A percentile compares a stretch with the other conserved stretches of the same genome.
phyloP scores from a whole-genome alignment of 140 eudicot species.

The Bidens hawaiensis region DNA sequence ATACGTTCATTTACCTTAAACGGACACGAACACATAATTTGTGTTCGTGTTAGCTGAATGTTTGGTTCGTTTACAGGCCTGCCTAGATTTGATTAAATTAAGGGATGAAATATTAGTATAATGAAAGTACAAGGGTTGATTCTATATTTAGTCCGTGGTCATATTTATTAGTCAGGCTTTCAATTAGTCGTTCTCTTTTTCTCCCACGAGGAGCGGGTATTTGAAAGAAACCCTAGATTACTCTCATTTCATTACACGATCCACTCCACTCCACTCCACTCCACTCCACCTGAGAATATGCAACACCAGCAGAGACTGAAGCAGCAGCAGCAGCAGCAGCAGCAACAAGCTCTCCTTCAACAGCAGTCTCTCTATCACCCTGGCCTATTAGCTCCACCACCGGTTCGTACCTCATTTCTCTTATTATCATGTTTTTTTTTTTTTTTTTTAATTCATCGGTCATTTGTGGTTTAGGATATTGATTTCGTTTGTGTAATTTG shows the following conservation, averaged over 20 bases:
- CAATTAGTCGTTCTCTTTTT: not conserved
- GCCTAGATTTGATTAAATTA: too few species aligned
- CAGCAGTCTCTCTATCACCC: constrained; percentile 82
- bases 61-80: too few species aligned
- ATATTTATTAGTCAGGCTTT: too few species aligned
- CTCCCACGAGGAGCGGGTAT: constrained; percentile 17
- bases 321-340: constrained; percentile 57
- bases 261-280: too few species aligned
- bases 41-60: too few species aligned
- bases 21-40: too few species aligned
- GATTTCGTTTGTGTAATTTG: not conserved
- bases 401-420: constrained; percentile 58
- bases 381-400: constrained; percentile 74
- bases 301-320: constrained; percentile 61
- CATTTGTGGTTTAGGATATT: not conserved
- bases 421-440: not conserved
- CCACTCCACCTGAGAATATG: too few species aligned
- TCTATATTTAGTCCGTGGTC: not conserved
- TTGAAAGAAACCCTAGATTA: constrained; percentile 30
- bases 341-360: constrained; percentile 76
- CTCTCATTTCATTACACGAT: too few species aligned
- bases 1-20: too few species aligned
- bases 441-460: not conserved
- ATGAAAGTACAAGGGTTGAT: not conserved
- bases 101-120: not conserved